A percentile compares a stretch with the other conserved stretches of the same genome.
Evolutionary conservation across 495 filamentous ascomycete genomes (phyloP).

Genomic region (Penicillium crystallinum): DNA sequence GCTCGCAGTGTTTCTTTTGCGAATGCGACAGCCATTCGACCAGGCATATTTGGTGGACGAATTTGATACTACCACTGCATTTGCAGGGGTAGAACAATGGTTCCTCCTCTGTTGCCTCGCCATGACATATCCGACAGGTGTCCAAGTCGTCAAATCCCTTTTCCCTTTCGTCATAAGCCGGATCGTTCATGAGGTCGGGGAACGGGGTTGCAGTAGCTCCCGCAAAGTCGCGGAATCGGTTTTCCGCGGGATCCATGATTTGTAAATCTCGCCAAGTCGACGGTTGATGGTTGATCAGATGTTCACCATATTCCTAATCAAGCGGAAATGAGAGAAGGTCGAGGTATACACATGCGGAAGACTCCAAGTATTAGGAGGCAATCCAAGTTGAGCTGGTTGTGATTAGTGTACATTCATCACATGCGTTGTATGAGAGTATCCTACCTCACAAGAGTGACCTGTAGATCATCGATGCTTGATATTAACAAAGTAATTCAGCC

Average conservation of each 20-base stretch:
- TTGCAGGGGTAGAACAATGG: conserved; percentile 97
- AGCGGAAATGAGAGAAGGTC: background rate
- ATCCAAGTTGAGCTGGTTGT: background rate
- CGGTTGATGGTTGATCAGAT: conserved; percentile 21
- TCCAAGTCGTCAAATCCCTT: conserved; percentile 52
- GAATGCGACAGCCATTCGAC: conserved; percentile 98
- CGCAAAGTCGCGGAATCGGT: conserved; percentile 13
- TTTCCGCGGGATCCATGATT: conserved; percentile 26
- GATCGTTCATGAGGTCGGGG: conserved; percentile 65
- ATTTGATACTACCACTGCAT: conserved; percentile 97
- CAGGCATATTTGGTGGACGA: conserved; percentile 93
- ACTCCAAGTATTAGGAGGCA: background rate
- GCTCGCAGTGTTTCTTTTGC: conserved; percentile 98
- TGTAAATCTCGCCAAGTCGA: conserved; percentile 14
- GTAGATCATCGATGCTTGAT: background rate
- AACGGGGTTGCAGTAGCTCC: conserved; percentile 15
- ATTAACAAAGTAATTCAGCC: conserved; percentile 4
- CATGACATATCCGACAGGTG: conserved; percentile 92
- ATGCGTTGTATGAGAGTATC: background rate
- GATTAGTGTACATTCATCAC: background rate
- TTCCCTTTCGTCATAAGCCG: conserved; percentile 45
- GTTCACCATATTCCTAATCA: conserved; percentile 15
- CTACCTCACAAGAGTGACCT: background rate
- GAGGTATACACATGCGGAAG: background rate
- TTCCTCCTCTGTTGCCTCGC: conserved; percentile 77